Evolutionary conservation across 441 rosid species (phyloP).

Genomic region (Aleurites moluccanus): DNA sequence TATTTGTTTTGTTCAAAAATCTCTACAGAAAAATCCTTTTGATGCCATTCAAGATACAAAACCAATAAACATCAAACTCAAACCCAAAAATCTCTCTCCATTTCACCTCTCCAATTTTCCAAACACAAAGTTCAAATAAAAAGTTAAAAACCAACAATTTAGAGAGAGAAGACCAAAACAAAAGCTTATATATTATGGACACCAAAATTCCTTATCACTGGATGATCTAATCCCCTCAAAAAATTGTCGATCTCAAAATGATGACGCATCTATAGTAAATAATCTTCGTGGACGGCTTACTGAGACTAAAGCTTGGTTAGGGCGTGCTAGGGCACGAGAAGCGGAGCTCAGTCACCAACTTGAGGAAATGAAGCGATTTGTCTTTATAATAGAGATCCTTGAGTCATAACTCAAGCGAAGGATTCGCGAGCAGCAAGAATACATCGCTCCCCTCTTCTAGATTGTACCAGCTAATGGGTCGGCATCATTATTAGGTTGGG

Average conservation of each 20-base stretch:
- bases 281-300: constrained; percentile 60
- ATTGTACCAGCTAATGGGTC: constrained; percentile 31
- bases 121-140: too few relatives aligned
- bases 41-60: too few relatives aligned
- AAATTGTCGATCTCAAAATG: constrained; percentile 31
- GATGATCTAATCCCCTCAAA: constrained; percentile 27
- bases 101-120: too few relatives aligned
- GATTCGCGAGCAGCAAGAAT: constrained; percentile 64
- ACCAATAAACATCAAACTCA: too few relatives aligned
- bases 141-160: too few relatives aligned
- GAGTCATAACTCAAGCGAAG: constrained; percentile 58
- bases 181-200: constrained; percentile 78
- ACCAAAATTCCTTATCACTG: constrained; percentile 44
- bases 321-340: constrained; percentile 75
- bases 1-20: too few relatives aligned
- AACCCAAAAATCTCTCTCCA: too few relatives aligned
- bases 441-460: constrained; percentile 46
- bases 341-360: constrained; percentile 74
- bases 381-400: constrained; percentile 94
- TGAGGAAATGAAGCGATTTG: constrained; percentile 79
- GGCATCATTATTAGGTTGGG: too few relatives aligned
- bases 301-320: constrained; percentile 69
- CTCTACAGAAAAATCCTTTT: too few relatives aligned
- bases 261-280: constrained; percentile 40
- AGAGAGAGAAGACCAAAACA: too few relatives aligned